Evolutionary conservation across 2,329 filamentous ascomycete species (phyloP), one percentile per base, ranked within the genome.

Genomic region (Ascochyta clinopodiicola): DNA sequence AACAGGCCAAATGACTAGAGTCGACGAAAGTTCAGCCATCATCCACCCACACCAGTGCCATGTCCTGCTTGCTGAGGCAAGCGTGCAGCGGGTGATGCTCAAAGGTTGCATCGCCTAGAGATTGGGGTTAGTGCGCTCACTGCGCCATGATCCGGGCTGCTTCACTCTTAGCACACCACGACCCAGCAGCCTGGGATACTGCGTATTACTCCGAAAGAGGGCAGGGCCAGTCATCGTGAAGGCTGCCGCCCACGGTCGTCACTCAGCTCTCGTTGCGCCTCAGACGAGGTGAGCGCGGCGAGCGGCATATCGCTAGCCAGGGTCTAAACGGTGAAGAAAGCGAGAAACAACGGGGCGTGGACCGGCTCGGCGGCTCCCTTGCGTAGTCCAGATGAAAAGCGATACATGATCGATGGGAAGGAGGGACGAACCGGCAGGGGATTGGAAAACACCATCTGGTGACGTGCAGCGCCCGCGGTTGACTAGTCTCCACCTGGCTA

Each of bases 151-250:
- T 67, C 64, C 67, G 66, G 69, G 64, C 63, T 51, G 61, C 61
- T 53, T 62, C 56, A 52, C 52, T 60, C 56, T 63, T 56, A 60
- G 53, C 62, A 64, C 59, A 68, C 49, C 13, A 44, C 44, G 64
- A 64, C 70, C 73, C 72, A 69, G 58, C 62, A 63, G 62, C 19
- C 38, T 62, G 73, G 71, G 53, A 44, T 53, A 48, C 70, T 75
- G 71, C 71, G 69, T 72, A 72, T 70, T 62, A 49, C 65, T 69
- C 72, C 70, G 65, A 74, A 74, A 72, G 67, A 49, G 63, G 69
- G 59, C 57, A 62, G 54, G 56, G 61, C 62, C 67, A 63, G 58
- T 63, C 55, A 53, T 52, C 36, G 51, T 38, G 45, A 47, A 39
- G 32, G 39, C 52, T 57, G 62, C 62, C 47, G 44, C 44, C 34